Evolutionary conservation across 768 basidiomycete genomes (phyloP).

Genomic region (Strobilomyces confusus): DNA sequence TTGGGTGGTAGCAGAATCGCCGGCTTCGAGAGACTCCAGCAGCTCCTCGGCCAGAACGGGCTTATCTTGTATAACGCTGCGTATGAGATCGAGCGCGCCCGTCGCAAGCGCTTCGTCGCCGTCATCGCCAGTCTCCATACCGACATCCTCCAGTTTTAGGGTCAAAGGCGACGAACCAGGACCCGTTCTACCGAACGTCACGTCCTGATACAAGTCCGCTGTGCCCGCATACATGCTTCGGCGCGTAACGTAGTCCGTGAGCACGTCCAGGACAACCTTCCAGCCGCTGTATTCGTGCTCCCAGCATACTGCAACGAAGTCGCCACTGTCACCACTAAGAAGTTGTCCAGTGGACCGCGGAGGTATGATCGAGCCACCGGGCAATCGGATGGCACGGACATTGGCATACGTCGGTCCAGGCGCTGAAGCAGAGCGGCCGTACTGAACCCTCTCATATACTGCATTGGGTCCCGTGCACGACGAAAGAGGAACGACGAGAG

Average conservation of each 20-base stretch:
- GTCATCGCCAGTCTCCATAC: slow-evolving; percentile 60
- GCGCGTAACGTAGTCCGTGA: slow-evolving; percentile 70
- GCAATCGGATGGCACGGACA: slow-evolving; percentile 61
- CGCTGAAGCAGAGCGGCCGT: slow-evolving; percentile 44
- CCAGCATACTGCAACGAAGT: slow-evolving; percentile 70
- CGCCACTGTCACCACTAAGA: slow-evolving; percentile 67
- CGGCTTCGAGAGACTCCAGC: slow-evolving; percentile 58
- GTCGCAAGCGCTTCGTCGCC: slow-evolving; percentile 66
- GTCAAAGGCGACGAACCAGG: slow-evolving; percentile 36
- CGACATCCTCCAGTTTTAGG: slow-evolving; percentile 62
- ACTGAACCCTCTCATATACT: slow-evolving; percentile 64
- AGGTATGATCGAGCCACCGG: slow-evolving; percentile 72
- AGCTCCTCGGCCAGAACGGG: slow-evolving; percentile 59
- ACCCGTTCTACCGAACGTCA: slow-evolving; percentile 48
- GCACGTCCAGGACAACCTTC: slow-evolving; percentile 77
- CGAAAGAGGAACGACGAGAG: slow-evolving; percentile 64
- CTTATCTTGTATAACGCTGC: slow-evolving; percentile 71
- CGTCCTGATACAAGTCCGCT: slow-evolving; percentile 44
- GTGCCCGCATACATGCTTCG: slow-evolving; percentile 41
- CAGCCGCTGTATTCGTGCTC: slow-evolving; percentile 80
- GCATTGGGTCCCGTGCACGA: slow-evolving; percentile 66
- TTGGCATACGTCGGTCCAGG: slow-evolving; percentile 61
- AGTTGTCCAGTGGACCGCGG: slow-evolving; percentile 64
- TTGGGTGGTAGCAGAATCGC: slow-evolving; percentile 31
- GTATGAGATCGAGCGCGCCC: slow-evolving; percentile 74